Evolutionary conservation across 2,329 filamentous ascomycete species (phyloP).

Genomic region (Stylonectria norvegica): DNA sequence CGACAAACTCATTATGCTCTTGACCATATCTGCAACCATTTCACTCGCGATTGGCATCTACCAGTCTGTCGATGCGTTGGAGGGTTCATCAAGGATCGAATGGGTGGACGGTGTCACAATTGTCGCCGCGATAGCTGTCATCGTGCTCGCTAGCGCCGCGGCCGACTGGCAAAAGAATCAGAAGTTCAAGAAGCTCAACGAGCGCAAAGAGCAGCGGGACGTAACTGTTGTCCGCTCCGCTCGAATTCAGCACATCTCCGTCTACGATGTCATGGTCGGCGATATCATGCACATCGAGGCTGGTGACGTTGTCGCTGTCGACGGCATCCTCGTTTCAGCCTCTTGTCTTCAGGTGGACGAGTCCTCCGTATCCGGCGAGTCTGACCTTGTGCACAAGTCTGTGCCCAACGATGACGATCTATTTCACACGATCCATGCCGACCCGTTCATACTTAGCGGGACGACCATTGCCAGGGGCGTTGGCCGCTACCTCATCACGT

Average conservation of each 20-base stretch:
- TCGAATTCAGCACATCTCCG: constrained; percentile 63
- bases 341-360: constrained; percentile 62
- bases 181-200: constrained; percentile 76
- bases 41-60: constrained; percentile 73
- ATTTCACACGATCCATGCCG: constrained; percentile 50
- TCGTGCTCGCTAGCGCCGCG: constrained; percentile 71
- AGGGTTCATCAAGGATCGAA: constrained; percentile 57
- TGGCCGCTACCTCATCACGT: constrained; percentile 72
- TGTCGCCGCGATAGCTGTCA: constrained; percentile 70
- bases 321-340: constrained; percentile 62
- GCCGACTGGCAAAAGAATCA: constrained; percentile 83
- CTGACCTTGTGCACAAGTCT: constrained; percentile 66
- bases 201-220: constrained; percentile 71
- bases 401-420: constrained; percentile 56
- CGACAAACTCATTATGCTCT: constrained; percentile 72
- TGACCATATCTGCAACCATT: constrained; percentile 68
- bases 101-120: constrained; percentile 84
- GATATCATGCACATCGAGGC: constrained; percentile 71
- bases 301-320: constrained; percentile 67
- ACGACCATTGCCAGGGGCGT: constrained; percentile 74
- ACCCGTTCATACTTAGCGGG: constrained; percentile 79
- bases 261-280: constrained; percentile 69
- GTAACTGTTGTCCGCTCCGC: constrained; percentile 77
- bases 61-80: constrained; percentile 57
- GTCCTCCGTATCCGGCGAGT: constrained; percentile 74